Evolutionary conservation across 805 yeast genomes (phyloP).

Genomic region (Candida sonorensis): DNA sequence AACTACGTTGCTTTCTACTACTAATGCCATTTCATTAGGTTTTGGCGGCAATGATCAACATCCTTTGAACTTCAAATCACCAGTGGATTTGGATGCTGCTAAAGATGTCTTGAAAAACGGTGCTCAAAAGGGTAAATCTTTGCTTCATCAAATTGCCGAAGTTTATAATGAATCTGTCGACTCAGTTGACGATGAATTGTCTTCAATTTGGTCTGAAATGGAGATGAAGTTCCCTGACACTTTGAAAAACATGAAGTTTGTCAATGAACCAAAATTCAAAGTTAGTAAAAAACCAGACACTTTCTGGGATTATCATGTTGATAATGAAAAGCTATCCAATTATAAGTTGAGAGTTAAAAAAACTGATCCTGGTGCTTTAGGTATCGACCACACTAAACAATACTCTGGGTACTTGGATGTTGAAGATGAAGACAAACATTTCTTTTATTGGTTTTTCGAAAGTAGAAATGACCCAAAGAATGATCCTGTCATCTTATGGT

Average conservation of each 20-base stretch:
- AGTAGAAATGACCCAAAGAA: slow-evolving; percentile 79
- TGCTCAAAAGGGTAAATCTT: slow-evolving; percentile 10
- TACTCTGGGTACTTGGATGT: slow-evolving; percentile 69
- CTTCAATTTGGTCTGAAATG: slow-evolving; percentile 58
- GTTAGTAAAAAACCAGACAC: slow-evolving; percentile 25
- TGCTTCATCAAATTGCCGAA: slow-evolving; percentile 38
- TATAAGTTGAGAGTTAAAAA: slow-evolving; percentile 44
- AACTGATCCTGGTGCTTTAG: slow-evolving; percentile 42
- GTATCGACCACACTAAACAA: slow-evolving; percentile 60
- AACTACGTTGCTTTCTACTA: background rate
- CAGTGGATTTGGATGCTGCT: slow-evolving; percentile 1
- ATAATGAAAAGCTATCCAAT: slow-evolving; percentile 31
- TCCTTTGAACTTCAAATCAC: slow-evolving; percentile 2
- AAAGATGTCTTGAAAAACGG: slow-evolving; percentile 2
- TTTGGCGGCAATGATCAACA: slow-evolving; percentile 5
- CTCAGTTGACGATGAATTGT: slow-evolving; percentile 40
- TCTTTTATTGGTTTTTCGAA: slow-evolving; percentile 92
- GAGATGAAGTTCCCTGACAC: slow-evolving; percentile 53
- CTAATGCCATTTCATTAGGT: slow-evolving; percentile 4
- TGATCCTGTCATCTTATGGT: slow-evolving; percentile 83
- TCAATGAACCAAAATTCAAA: slow-evolving; percentile 42
- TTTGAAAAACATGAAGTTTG: slow-evolving; percentile 40
- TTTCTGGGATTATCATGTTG: slow-evolving; percentile 30
- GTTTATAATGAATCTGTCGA: slow-evolving; percentile 46
- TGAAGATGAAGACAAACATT: slow-evolving; percentile 68